Evolutionary conservation across 129 eudicot genomes (phyloP).

Genomic region (Heracleum sosnowskyi): DNA sequence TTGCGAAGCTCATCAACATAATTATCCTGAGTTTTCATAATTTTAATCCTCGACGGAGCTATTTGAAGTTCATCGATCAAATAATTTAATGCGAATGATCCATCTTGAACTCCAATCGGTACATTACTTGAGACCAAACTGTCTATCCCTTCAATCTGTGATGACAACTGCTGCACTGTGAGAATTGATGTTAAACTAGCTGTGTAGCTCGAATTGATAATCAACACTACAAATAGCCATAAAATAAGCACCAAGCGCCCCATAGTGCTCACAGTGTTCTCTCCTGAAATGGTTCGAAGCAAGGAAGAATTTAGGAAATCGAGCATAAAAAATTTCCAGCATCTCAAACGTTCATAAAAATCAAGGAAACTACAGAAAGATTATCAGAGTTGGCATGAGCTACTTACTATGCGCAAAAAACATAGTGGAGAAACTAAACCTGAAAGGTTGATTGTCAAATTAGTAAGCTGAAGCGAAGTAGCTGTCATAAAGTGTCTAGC

Average conservation of each 20-base stretch:
- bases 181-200: slow-evolving; percentile 93
- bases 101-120: slow-evolving; percentile 79
- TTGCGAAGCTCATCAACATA: slow-evolving; percentile 40
- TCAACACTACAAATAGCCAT: slow-evolving; percentile 78
- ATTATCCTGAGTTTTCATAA: slow-evolving; percentile 50
- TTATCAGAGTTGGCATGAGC: neutral
- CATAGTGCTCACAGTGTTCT: slow-evolving; percentile 72
- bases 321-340: neutral
- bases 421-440: slow-evolving; percentile 99
- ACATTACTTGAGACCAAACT: slow-evolving; percentile 50
- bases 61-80: slow-evolving; percentile 46
- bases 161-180: slow-evolving; percentile 68
- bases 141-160: slow-evolving; percentile 69
- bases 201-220: slow-evolving; percentile 84
- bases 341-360: neutral
- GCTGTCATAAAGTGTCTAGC: neutral
- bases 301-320: slow-evolving; percentile 2
- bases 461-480: neutral
- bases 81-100: slow-evolving; percentile 69
- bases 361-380: slow-evolving; percentile 5
- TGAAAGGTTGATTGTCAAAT: slow-evolving; percentile 31
- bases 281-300: slow-evolving; percentile 40
- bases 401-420: slow-evolving; percentile 94
- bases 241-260: slow-evolving; percentile 77
- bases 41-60: slow-evolving; percentile 47